Evolutionary conservation across 257 asterid genomes (phyloP).

Genomic region (Solanum tacnaense): DNA sequence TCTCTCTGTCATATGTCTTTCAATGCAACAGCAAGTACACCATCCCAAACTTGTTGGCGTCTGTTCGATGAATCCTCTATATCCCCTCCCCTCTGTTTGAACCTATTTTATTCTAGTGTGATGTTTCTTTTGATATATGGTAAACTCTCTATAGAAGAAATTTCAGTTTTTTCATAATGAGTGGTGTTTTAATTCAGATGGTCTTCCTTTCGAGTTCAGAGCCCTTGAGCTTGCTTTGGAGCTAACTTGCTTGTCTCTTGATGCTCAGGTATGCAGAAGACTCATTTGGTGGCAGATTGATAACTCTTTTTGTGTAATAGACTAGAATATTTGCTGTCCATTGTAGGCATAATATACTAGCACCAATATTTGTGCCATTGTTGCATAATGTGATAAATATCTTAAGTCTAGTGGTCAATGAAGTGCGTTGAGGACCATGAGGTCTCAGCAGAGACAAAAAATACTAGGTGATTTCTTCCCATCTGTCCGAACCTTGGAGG

Average conservation of each 20-base stretch:
- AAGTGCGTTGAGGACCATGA: not conserved
- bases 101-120: not conserved
- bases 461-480: not conserved
- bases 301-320: not conserved
- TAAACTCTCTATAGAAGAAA: not conserved
- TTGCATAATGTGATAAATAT: not conserved
- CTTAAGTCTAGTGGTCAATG: not conserved
- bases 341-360: not conserved
- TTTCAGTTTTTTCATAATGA: not conserved
- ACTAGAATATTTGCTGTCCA: not conserved
- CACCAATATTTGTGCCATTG: not conserved
- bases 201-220: slow-evolving; percentile 91
- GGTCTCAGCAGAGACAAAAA: not conserved
- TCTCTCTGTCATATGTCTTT: not conserved
- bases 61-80: not conserved
- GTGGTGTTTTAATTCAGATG: slow-evolving; percentile 48
- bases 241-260: slow-evolving; percentile 83
- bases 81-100: not conserved
- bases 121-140: not conserved
- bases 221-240: slow-evolving; percentile 98
- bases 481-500: not conserved
- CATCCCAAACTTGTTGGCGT: not conserved
- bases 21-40: not conserved
- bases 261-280: slow-evolving; percentile 64
- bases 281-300: slow-evolving; percentile 1